Evolutionary conservation across 2,329 filamentous ascomycete species (phyloP).

Genomic region (Xylariales sp.): DNA sequence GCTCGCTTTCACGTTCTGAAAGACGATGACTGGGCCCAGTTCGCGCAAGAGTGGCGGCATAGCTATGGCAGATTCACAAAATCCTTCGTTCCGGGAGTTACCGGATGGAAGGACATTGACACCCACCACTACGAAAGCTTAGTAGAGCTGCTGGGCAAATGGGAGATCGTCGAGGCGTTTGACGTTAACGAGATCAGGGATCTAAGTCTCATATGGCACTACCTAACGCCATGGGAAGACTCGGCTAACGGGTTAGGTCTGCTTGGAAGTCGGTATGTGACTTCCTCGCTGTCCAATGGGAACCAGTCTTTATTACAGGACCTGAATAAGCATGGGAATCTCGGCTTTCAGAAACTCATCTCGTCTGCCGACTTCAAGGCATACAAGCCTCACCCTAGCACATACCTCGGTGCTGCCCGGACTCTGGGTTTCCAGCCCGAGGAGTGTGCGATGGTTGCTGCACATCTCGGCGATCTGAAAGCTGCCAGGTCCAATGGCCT

Average conservation of each 20-base stretch:
- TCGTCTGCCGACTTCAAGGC: constrained; percentile 67
- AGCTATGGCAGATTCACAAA: constrained; percentile 59
- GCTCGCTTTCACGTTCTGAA: constrained; percentile 46
- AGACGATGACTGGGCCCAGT: constrained; percentile 53
- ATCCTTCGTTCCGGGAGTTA: constrained; percentile 40
- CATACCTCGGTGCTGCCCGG: constrained; percentile 65
- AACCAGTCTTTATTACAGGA: constrained; percentile 65
- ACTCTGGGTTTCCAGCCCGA: constrained; percentile 50
- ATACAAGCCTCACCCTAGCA: constrained; percentile 68
- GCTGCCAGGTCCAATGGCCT: constrained; percentile 62
- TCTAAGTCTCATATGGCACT: constrained; percentile 69
- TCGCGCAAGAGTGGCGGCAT: constrained; percentile 68
- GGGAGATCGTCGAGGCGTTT: constrained; percentile 56
- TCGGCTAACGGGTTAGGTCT: constrained; percentile 48
- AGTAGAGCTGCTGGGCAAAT: constrained; percentile 48
- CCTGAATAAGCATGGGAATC: constrained; percentile 50
- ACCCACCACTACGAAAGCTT: constrained; percentile 65
- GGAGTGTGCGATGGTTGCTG: constrained; percentile 73
- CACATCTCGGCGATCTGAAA: constrained; percentile 66
- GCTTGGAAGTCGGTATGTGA: constrained; percentile 50
- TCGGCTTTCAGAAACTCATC: constrained; percentile 60
- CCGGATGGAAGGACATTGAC: constrained; percentile 65
- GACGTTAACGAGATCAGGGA: constrained; percentile 56
- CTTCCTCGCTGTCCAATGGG: constrained; percentile 70
- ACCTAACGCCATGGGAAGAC: constrained; percentile 66